Conservation (phyloP, 768 basidiomycete species). For the Leccinum rimulosum region DNA sequence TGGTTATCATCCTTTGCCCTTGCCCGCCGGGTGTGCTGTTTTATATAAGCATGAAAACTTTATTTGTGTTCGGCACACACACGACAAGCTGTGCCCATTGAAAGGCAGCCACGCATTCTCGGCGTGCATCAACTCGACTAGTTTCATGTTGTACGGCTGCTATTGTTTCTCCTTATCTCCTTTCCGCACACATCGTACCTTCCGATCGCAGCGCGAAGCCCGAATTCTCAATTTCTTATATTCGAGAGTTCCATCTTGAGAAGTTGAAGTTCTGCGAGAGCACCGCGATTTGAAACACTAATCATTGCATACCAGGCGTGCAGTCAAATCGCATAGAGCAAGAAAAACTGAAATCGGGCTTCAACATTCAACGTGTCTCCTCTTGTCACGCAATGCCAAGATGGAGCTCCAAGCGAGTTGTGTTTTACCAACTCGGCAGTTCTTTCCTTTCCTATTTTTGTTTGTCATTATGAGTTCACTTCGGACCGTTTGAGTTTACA, state of each 20-base stretch:
- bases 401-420: constrained; percentile 14
- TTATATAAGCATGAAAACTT: constrained; percentile 14
- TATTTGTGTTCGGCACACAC: constrained; percentile 8
- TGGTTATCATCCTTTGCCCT: constrained; percentile 16
- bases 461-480: neutral
- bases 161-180: constrained; percentile 24
- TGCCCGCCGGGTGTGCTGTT: constrained; percentile 9
- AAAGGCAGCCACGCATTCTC: constrained; percentile 22
- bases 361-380: constrained; percentile 12
- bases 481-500: constrained; percentile 14
- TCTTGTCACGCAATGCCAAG: neutral
- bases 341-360: constrained; percentile 9
- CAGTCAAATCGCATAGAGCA: neutral
- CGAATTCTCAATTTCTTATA: neutral
- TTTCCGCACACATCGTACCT: constrained; percentile 13
- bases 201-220: constrained; percentile 9
- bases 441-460: neutral
- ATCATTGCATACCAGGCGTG: neutral
- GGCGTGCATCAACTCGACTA: constrained; percentile 27
- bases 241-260: constrained; percentile 14
- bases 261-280: neutral
- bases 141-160: constrained; percentile 16
- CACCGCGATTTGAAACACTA: neutral
- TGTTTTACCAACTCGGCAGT: constrained; percentile 12
- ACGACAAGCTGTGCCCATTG: constrained; percentile 15